Evolutionary conservation across 192 early-diverging fungal genomes (phyloP).

Genomic region (Backusella morwellensis): DNA sequence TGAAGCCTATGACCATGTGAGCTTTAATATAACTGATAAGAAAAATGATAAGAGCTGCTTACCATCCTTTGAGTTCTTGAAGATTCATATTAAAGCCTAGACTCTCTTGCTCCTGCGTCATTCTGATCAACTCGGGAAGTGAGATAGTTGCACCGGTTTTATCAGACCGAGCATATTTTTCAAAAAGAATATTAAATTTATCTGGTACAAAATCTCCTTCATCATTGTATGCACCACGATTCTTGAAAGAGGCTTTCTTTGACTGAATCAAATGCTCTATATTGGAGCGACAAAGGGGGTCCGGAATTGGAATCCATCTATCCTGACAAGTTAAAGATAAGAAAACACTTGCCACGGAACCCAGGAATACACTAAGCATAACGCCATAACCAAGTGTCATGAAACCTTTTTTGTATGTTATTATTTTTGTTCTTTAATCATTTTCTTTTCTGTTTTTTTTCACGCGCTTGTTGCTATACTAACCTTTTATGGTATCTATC

Average conservation of each 20-base stretch:
- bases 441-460: background rate
- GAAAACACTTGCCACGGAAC: background rate
- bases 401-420: constrained; percentile 5
- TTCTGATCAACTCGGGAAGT: background rate
- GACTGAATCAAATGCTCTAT: background rate
- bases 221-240: constrained; percentile 8
- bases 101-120: constrained; percentile 14
- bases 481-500: constrained; percentile 9
- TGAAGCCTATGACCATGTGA: background rate
- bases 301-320: constrained; percentile 11
- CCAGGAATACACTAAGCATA: constrained; percentile 7
- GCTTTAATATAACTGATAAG: background rate
- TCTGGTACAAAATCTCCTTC: constrained; percentile 1
- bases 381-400: constrained; percentile 11
- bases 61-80: constrained; percentile 7
- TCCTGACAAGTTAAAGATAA: constrained; percentile 9
- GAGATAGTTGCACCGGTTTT: constrained; percentile 10
- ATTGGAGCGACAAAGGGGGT: background rate
- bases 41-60: background rate
- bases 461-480: background rate
- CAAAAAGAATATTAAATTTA: constrained; percentile 5
- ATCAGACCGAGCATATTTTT: constrained; percentile 3
- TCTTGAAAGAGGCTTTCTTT: background rate
- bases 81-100: background rate
- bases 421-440: background rate